Conservation (phyloP, 2,329 filamentous ascomycete species). For the Aspergillus tubingensis region DNA sequence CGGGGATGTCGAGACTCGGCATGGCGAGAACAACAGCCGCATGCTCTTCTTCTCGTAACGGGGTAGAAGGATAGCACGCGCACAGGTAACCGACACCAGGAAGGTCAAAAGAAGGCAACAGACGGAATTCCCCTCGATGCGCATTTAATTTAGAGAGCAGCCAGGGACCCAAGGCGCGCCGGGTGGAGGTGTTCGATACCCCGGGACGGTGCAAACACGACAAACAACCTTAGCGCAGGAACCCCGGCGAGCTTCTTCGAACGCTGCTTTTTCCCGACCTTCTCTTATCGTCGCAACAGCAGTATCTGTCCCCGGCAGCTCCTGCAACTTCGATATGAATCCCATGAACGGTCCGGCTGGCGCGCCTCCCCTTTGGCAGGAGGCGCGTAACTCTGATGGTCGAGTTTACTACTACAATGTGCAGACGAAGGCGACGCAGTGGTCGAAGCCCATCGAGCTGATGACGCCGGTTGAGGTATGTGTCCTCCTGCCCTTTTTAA, state of each 20-base stretch:
- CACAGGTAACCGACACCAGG: neutral
- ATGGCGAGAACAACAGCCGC: slow-evolving; percentile 32
- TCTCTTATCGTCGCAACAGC: slow-evolving; percentile 9
- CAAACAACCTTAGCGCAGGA: slow-evolving; percentile 27
- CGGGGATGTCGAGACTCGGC: slow-evolving; percentile 39
- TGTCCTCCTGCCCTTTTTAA: slow-evolving; percentile 12
- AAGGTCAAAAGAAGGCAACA: neutral
- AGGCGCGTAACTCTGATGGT: slow-evolving; percentile 78
- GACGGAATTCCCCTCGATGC: neutral
- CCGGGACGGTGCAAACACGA: slow-evolving; percentile 28
- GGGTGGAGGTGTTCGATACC: slow-evolving; percentile 15
- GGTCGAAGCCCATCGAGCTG: slow-evolving; percentile 89
- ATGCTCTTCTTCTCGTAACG: slow-evolving; percentile 21
- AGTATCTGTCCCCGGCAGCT: slow-evolving; percentile 8
- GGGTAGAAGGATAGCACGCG: neutral
- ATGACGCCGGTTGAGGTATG: slow-evolving; percentile 79
- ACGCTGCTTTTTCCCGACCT: slow-evolving; percentile 28
- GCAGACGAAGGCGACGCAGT: slow-evolving; percentile 83
- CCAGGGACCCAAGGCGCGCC: slow-evolving; percentile 3
- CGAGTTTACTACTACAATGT: slow-evolving; percentile 90
- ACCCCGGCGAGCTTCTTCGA: slow-evolving; percentile 23
- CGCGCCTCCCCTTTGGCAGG: slow-evolving; percentile 69
- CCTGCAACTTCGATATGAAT: slow-evolving; percentile 30
- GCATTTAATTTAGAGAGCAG: neutral
- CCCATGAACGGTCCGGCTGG: slow-evolving; percentile 62